Evolutionary conservation across 805 yeast genomes (phyloP).

Genomic region (Grigorovia transvaalensis): DNA sequence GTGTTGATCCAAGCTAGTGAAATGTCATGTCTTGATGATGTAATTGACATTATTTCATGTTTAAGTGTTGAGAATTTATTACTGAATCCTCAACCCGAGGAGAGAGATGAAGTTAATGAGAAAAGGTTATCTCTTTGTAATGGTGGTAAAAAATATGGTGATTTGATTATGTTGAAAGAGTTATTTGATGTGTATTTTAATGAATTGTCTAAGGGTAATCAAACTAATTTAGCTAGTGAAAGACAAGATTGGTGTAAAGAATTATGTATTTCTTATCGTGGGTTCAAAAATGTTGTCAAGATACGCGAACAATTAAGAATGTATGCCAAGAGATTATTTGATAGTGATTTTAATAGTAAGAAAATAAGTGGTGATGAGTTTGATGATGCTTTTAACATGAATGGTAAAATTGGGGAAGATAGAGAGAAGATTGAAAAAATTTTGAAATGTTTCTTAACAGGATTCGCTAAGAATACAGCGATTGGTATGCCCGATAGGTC

Average conservation of each 20-base stretch:
- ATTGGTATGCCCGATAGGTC: constrained; percentile 92
- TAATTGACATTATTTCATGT: constrained; percentile 84
- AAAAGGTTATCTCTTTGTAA: constrained; percentile 59
- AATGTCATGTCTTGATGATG: constrained; percentile 45
- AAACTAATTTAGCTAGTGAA: constrained; percentile 39
- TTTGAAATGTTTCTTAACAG: constrained; percentile 70
- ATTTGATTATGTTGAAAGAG: constrained; percentile 72
- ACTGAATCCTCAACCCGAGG: constrained; percentile 67
- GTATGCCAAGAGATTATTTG: constrained; percentile 15
- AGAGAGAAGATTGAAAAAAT: constrained; percentile 35
- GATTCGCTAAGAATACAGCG: constrained; percentile 83
- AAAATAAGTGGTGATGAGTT: background rate
- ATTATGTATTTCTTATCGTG: constrained; percentile 63
- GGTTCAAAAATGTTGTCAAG: constrained; percentile 64
- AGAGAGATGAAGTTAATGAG: constrained; percentile 76
- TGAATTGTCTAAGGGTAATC: constrained; percentile 8
- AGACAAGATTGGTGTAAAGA: constrained; percentile 76
- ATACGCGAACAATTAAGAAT: constrained; percentile 58
- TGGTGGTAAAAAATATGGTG: constrained; percentile 69
- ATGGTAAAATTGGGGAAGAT: constrained; percentile 16
- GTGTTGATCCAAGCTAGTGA: constrained; percentile 67
- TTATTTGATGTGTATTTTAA: constrained; percentile 44
- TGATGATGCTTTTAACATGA: constrained; percentile 3
- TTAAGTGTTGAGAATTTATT: constrained; percentile 84
- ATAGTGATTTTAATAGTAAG: background rate